Evolutionary conservation across 2,329 filamentous ascomycete genomes (phyloP), one percentile per base, ranked within the genome.

Genomic region (Macrophomina phaseolina): DNA sequence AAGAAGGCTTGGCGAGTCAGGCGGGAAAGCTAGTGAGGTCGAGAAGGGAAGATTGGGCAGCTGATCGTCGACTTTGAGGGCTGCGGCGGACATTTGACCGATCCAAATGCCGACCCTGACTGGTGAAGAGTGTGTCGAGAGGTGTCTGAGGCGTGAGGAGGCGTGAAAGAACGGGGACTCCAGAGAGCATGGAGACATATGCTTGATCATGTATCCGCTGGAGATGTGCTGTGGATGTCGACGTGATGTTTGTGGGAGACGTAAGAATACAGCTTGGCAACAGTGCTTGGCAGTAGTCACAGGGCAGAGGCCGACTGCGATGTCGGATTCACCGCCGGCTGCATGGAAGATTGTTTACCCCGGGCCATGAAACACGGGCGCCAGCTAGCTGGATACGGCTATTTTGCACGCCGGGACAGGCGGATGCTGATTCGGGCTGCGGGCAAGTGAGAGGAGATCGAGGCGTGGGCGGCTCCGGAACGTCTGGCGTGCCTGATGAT

Each of bases 81-180:
- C 55, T 23, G 30, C 28, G 32, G 28, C 55, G 55, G 55, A 60
- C 55, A 60, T 60, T 60, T 60, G 55, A n/a, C 55, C 55, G 55
- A 46, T 18, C 14, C 55, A 38, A 18, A 45, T 38, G 9, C 40
- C 40, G 40, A 16, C 16, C 0, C 14, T 36, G n/a, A 38, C 14
- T 8, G 55, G 18, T 32, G 40, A 2, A 46, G 16, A 46, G 12
- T 23, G 34, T 9, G 16, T 9, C 8, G 30, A 30, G 48, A 23
- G 45, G 5, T 23, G 45, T 23, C 8, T 8, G 45, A 8, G 45
- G 45, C 14, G 14, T 12, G 9, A 28, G 11, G 5, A 38, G 4
- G 8, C 7, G 16, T 18, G 32, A 40, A 6, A 3, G 34, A 56
- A 5, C n/a, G 16, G 23, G 34, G 9, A 4, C 32, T 56, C 16